Base-by-base conservation (phyloP, 2,329 filamentous ascomycete genomes). In the Xylariales sp. region DNA sequence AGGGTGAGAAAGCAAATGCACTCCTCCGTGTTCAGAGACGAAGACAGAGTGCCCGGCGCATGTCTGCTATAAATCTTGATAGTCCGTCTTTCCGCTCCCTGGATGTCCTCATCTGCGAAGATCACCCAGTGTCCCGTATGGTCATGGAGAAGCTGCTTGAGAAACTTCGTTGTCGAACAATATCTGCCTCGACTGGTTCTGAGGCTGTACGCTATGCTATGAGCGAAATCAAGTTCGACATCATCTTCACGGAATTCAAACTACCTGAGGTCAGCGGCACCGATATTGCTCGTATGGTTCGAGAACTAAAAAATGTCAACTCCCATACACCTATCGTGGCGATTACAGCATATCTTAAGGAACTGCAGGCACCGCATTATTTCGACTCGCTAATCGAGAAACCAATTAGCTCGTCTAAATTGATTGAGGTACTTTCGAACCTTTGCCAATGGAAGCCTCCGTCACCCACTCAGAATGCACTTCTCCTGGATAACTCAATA, bases 131-230 rank as follows among this genome's bases (percentile, higher is more conserved):
- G 4, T 95, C 93, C 5, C 80, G 91, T 16, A 82, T 98, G 69
- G 91, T 98, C n/a, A 97, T 98, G 91, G 93, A 98, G 57, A 93
- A 95, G 52, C 69, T 98, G 6, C 74, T 98, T 37, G 93, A 98
- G 61, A 98, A 97, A 64, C 70, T 97, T 24, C 85, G 88, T 24
- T 98, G 93, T 54, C 86, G 93, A 29, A 96, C 91, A 7, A 93
- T 98, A 53, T 89, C 88, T 3, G 91, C 93, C 5, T 76, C 83
- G 4, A 95, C 90, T 50, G 93, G 93, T 1, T 83, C 88, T 0
- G 93, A 98, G 56, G 93, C 91, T 10, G 84, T 95, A 52, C 81
- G 91, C 16, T 95, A 93, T 62, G 89, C 93, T 19, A 87, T 95
- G 72, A 91, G 91, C 55, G 91, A 97, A 57, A 91, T 98, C 57